Evolutionary conservation across 352 stramenopile genomes (phyloP), one percentile per base, ranked within the genome.

Genomic region (Pythium folliculosum): DNA sequence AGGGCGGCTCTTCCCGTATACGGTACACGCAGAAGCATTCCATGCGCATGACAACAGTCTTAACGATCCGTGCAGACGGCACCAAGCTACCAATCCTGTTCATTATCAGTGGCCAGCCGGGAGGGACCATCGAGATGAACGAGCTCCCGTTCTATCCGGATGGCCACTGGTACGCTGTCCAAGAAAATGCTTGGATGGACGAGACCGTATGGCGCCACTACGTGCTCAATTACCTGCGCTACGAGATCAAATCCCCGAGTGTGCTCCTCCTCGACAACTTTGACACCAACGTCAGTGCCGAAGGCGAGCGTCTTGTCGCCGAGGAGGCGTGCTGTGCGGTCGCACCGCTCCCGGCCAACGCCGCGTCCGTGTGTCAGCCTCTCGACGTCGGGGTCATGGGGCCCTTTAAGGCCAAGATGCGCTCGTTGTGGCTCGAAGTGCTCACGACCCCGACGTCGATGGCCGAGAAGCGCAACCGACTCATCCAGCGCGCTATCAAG

Each of bases 151-250:
- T 27, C 1, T 77, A 71, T 38, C 57, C 67, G 5, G 19, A 47
- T 1, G 67, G 54, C 1, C 62, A 74, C 21, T 48, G 5, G 17
- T 75, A 72, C 37, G 37, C 53, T 0, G 67, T 77, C 0, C 71
- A 74, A 38, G 9, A 66, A 50, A 74, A 77, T 51, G 62, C 37
- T 2, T 74, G 67, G 62, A 72, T 75, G 67, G 71, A 71, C 38
- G 35, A n/a, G 4, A 2, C 5, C 0, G 59, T 63, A 23, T 72
- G 71, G 61, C 12, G 12, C 3, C 9, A 25, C 4, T 74, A 71
- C 55, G 51, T 70, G 5, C 10, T 13, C 38, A 19, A 45, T 2
- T 64, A 35, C 17, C 58, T 71, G 0, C 19, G 23, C 16, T 45
- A 37, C 22, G n/a, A 66, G 9, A 30, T 77, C 23, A 10, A 60